Conservation (phyloP, 2,329 filamentous ascomycete genomes). For the Trichoderma cornu-damae region DNA sequence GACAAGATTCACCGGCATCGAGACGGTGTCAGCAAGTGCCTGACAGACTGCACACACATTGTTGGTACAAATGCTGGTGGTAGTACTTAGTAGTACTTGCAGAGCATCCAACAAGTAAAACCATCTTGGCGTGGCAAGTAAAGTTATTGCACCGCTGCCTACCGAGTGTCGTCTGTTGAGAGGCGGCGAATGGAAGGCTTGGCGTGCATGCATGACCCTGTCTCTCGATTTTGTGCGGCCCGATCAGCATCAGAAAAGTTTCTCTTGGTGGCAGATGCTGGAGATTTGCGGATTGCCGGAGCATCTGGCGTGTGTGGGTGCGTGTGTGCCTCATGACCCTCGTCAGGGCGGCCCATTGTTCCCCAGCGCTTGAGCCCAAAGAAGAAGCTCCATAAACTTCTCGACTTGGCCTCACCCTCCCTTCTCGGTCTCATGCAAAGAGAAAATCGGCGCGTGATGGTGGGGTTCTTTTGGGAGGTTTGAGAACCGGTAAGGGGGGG, state of each 20-base stretch:
- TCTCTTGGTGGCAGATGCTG: neutral
- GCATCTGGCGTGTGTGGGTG: slow-evolving; percentile 9
- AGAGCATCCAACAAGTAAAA: neutral
- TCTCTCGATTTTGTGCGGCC: slow-evolving; percentile 3
- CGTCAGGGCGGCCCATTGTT: slow-evolving; percentile 14
- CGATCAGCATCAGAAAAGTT: slow-evolving; percentile 13
- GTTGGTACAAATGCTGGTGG: too few relatives aligned
- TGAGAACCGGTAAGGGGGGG: slow-evolving; percentile 5
- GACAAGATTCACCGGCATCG: slow-evolving; percentile 5
- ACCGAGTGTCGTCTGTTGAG: slow-evolving; percentile 8
- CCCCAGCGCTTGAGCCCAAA: slow-evolving; percentile 16
- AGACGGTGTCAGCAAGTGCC: slow-evolving; percentile 1
- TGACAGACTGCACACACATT: too few relatives aligned
- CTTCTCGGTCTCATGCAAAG: slow-evolving; percentile 19
- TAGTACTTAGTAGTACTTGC: neutral
- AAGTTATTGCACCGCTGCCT: slow-evolving; percentile 19
- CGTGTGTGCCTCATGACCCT: slow-evolving; percentile 17
- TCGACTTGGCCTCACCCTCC: slow-evolving; percentile 16
- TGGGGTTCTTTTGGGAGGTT: slow-evolving; percentile 10
- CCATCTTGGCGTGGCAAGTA: slow-evolving; percentile 19
- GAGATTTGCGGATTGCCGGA: slow-evolving; percentile 4
- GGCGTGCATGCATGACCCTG: neutral
- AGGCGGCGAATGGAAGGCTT: neutral
- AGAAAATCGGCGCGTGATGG: slow-evolving; percentile 20
- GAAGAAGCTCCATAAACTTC: slow-evolving; percentile 16